These are phyloP conservation scores for Aspergillus spinulosporus DNA, from an alignment of 2,329 filamentous ascomycete species.

Conservation along the genomic window DNA sequence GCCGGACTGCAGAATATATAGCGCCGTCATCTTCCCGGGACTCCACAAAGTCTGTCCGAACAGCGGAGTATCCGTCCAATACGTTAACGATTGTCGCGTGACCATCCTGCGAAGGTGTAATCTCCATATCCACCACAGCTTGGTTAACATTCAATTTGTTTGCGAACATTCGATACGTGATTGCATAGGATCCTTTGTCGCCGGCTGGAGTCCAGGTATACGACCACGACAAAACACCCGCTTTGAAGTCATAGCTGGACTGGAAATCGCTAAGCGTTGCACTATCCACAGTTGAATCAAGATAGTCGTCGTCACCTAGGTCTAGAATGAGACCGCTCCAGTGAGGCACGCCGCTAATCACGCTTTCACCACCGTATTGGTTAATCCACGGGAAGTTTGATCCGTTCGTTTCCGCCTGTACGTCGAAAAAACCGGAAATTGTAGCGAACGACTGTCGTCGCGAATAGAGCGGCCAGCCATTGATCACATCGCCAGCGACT, in stretches of 20 bases:
- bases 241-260: conserved; percentile 63
- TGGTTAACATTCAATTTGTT: conserved; percentile 64
- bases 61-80: conserved; percentile 67
- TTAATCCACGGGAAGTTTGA: conserved; percentile 68
- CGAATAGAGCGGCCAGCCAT: conserved; percentile 68
- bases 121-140: conserved; percentile 60
- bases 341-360: conserved; percentile 70
- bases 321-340: conserved; percentile 63
- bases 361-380: conserved; percentile 69
- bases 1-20: conserved; percentile 67
- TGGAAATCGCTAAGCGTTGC: conserved; percentile 61
- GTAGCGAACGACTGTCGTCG: conserved; percentile 66
- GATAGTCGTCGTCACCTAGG: conserved; percentile 52
- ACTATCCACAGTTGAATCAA: conserved; percentile 62
- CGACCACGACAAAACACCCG: conserved; percentile 63
- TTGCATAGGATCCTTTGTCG: conserved; percentile 52
- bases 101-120: conserved; percentile 55
- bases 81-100: conserved; percentile 65
- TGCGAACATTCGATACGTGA: conserved; percentile 65
- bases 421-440: conserved; percentile 66
- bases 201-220: conserved; percentile 64
- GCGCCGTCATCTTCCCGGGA: conserved; percentile 57
- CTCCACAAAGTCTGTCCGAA: conserved; percentile 60
- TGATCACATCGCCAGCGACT: conserved; percentile 55
- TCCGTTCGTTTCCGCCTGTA: conserved; percentile 58